Conservation (phyloP, 495 filamentous ascomycete genomes). For the Aspergillus nidulans region DNA sequence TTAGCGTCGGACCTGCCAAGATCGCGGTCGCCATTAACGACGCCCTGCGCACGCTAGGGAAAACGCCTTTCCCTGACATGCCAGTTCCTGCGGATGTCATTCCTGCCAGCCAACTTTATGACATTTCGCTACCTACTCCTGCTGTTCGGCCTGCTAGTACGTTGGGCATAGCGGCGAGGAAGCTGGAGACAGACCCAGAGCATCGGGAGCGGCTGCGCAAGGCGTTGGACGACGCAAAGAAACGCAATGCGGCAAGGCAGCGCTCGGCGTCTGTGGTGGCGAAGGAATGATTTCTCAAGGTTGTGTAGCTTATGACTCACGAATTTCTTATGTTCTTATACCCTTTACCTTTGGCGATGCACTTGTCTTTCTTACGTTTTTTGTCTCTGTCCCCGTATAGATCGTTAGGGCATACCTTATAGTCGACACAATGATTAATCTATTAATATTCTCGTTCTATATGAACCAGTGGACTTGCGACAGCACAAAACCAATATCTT, state of each 20-base stretch:
- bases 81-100: conserved; percentile 10
- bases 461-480: neutral
- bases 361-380: neutral
- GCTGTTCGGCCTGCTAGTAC: conserved; percentile 12
- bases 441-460: neutral
- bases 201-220: conserved; percentile 44
- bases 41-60: conserved; percentile 27
- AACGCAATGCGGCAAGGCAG: conserved; percentile 41
- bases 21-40: conserved; percentile 28
- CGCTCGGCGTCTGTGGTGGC: neutral
- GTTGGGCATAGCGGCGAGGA: conserved; percentile 4
- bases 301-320: neutral
- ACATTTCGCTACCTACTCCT: conserved; percentile 18
- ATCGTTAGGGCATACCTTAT: neutral
- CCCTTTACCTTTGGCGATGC: conserved; percentile 1
- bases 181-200: conserved; percentile 27
- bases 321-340: neutral
- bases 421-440: neutral
- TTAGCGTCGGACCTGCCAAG: conserved; percentile 38
- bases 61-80: conserved; percentile 24
- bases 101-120: conserved; percentile 13
- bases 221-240: conserved; percentile 48
- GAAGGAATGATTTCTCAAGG: neutral
- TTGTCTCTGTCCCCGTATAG: neutral
- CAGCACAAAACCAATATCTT: neutral